Evolutionary conservation across 768 basidiomycete species (phyloP).

Genomic region (Boletus sensibilis): DNA sequence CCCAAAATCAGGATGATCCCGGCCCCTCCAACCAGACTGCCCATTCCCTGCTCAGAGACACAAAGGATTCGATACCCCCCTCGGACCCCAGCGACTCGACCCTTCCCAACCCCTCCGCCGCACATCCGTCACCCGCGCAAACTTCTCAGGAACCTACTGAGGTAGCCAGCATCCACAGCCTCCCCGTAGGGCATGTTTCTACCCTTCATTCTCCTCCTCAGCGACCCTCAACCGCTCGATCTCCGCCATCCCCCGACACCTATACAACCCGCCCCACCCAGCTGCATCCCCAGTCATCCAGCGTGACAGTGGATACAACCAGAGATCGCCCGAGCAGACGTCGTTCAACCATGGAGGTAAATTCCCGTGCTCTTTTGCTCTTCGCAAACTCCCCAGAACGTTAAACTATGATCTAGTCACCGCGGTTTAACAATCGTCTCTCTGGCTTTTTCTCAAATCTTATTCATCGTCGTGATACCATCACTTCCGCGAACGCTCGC

Average conservation of each 20-base stretch:
- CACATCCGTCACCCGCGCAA: slow-evolving; percentile 1
- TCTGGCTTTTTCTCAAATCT: slow-evolving; percentile 85
- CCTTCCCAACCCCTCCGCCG: slow-evolving; percentile 35
- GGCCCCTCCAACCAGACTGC: background rate
- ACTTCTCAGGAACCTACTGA: slow-evolving; percentile 43
- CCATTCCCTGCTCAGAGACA: background rate
- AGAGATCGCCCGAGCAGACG: slow-evolving; percentile 44
- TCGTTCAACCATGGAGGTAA: slow-evolving; percentile 61
- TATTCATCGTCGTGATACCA: slow-evolving; percentile 66
- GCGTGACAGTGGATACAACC: slow-evolving; percentile 19
- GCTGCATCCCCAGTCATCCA: slow-evolving; percentile 12
- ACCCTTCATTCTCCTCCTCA: slow-evolving; percentile 36
- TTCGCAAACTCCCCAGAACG: slow-evolving; percentile 1
- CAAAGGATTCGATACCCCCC: background rate
- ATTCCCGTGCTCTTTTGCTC: slow-evolving; percentile 4
- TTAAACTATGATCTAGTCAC: slow-evolving; percentile 34
- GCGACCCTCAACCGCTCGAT: slow-evolving; percentile 36
- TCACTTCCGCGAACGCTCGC: slow-evolving; percentile 27
- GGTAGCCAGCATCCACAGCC: slow-evolving; percentile 56
- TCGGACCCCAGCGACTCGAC: background rate
- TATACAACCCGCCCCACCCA: background rate
- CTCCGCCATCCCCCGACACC: slow-evolving; percentile 12
- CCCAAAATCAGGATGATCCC: background rate
- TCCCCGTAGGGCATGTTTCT: slow-evolving; percentile 54
- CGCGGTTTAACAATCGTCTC: slow-evolving; percentile 66